Evolutionary conservation across 2,329 filamentous ascomycete species (phyloP).

Genomic region (Botrytis byssoidea): DNA sequence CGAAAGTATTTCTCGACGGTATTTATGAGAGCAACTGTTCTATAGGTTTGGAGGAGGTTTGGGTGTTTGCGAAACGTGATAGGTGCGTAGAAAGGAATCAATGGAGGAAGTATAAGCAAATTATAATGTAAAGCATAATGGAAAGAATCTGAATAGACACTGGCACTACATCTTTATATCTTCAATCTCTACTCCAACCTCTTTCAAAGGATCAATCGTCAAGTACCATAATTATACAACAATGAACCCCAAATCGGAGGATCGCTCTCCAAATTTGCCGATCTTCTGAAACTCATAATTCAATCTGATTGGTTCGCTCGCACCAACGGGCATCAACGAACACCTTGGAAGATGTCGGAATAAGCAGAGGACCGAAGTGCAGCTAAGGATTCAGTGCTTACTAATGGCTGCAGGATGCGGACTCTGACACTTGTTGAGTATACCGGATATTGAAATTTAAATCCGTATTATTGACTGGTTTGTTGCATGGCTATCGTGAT

Average conservation of each 20-base stretch:
- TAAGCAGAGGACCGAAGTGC: neutral
- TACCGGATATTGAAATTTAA: neutral
- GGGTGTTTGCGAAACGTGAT: no score
- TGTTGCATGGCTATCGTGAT: neutral
- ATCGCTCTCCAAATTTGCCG: neutral
- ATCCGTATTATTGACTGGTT: neutral
- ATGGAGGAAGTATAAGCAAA: neutral
- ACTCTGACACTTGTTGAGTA: neutral
- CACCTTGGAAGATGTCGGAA: neutral
- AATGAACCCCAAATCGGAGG: neutral
- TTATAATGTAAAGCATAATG: neutral
- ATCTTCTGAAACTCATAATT: rapidly evolving
- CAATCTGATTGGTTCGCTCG: neutral
- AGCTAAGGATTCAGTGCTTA: neutral
- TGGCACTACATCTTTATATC: neutral
- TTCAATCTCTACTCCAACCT: neutral
- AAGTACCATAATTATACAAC: neutral
- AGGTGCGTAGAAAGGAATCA: no score
- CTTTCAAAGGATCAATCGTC: neutral
- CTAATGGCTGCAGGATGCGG: neutral
- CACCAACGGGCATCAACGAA: neutral
- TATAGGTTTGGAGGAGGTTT: neutral
- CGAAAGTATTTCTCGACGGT: neutral
- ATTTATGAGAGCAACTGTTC: neutral
- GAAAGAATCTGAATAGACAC: neutral